Evolutionary conservation across 305 asterid species (phyloP).

Genomic region (Fraxinus greggii): DNA sequence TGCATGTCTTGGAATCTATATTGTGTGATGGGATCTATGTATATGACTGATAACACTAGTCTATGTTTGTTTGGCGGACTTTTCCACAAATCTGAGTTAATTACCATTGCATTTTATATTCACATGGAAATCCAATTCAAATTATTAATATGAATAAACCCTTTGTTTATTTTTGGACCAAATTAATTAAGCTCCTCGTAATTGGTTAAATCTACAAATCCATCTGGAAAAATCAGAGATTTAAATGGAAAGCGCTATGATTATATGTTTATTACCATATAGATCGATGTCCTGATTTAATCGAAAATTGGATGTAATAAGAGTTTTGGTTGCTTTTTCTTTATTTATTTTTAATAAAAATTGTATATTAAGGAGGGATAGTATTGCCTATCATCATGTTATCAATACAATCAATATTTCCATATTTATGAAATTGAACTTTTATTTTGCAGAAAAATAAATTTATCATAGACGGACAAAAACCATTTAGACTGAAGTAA

Average conservation of each 20-base stretch:
- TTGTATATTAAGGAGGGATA: background rate
- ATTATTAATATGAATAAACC: background rate
- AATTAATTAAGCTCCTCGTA: background rate
- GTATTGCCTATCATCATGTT: background rate
- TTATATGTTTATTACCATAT: background rate
- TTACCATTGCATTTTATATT: background rate
- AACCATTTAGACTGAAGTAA: no score
- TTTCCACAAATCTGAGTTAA: constrained; percentile 24
- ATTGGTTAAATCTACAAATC: background rate
- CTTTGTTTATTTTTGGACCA: background rate
- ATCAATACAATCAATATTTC: background rate
- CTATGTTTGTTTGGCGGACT: constrained; percentile 25
- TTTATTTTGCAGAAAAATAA: background rate
- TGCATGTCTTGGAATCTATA: constrained; percentile 11
- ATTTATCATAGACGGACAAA: no score
- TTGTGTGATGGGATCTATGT: background rate
- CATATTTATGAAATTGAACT: background rate
- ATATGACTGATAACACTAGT: no score
- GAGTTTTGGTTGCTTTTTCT: background rate
- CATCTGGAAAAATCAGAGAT: background rate
- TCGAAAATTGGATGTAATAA: background rate
- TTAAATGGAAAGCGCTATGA: background rate
- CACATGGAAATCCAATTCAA: background rate
- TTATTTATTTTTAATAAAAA: no score
- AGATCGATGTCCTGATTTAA: background rate